Evolutionary conservation across 805 yeast species (phyloP).

Genomic region (Saccharomyces paradoxus): DNA sequence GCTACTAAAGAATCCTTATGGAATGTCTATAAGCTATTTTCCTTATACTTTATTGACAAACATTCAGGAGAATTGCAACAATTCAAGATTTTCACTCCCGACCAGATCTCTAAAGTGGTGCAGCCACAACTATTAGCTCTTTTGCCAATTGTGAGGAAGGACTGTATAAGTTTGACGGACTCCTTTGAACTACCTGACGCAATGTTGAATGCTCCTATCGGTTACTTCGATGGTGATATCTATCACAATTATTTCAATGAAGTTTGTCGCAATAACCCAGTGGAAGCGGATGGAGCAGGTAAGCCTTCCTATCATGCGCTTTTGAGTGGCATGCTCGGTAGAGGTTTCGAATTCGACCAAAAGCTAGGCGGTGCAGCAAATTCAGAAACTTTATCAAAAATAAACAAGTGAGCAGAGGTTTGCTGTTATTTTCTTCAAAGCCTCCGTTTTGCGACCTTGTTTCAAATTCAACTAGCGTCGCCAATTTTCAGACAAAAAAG

Average conservation of each 20-base stretch:
- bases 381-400: slow-evolving; percentile 24
- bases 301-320: slow-evolving; percentile 35
- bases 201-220: slow-evolving; percentile 75
- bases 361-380: slow-evolving; percentile 30
- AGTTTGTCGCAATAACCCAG: slow-evolving; percentile 47
- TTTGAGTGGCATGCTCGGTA: slow-evolving; percentile 34
- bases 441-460: not conserved
- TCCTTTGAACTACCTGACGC: slow-evolving; percentile 75
- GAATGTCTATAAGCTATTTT: slow-evolving; percentile 53
- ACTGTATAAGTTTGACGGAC: slow-evolving; percentile 74
- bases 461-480: not conserved
- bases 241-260: slow-evolving; percentile 71
- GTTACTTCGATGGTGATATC: slow-evolving; percentile 72
- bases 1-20: slow-evolving; percentile 42
- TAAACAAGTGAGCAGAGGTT: slow-evolving; percentile 17
- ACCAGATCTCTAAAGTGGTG: slow-evolving; percentile 37
- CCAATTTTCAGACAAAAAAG: not conserved
- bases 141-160: slow-evolving; percentile 48
- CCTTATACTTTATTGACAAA: slow-evolving; percentile 56
- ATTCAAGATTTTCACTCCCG: slow-evolving; percentile 46
- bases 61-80: slow-evolving; percentile 68
- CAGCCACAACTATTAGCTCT: slow-evolving; percentile 38
- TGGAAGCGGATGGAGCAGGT: slow-evolving; percentile 42
- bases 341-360: slow-evolving; percentile 31
- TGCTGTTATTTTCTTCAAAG: not conserved